Evolutionary conservation across 176 grass and related monocot species (phyloP), one percentile per base, ranked within the genome.

Genomic region (Stipa capillata): DNA sequence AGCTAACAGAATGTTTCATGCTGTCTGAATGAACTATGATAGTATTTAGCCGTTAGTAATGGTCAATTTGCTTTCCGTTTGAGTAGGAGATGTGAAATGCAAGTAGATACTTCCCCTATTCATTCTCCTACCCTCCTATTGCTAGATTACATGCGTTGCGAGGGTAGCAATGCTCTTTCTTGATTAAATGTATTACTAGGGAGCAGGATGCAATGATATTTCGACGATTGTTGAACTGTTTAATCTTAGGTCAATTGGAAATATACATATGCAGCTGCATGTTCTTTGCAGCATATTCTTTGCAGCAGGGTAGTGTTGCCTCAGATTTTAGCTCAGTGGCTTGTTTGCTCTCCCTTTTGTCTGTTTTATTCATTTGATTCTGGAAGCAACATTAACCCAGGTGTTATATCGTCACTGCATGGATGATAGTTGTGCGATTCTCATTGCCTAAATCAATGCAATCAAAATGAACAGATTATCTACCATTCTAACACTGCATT

Each of bases 41-140:
- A 72, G 5, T 57, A 85, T 49, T 25, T 77, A 77, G 52, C 12
- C 33, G 20, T 47, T 53, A 73, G 3, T 64, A 80, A 53, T 80
- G n/a, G 15, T 27, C 56, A 21, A 58, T 73, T 75, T 68, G 23
- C 50, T 28, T 86, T 75, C 3, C 6, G 15, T 44, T 18, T 51
- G 29, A 32, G 4, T 64, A 51, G 29, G 32, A 65, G 43, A 67
- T 49, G 29, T 47, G 48, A 34, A 69, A 48, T 37, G 20, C n/a
- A 32, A 15, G 17, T 32, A 28, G 49, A 86, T 23, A 41, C 7
- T 49, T 58, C 1, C 48, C 20, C 23, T 32, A 37, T 55, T 69
- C 43, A n/a, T 61, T 81, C 31, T 63, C 51, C 23, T 59, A 66
- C 14, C 42, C 28, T 58, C 64, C 39, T 77, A 34, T 53, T 55